Evolutionary conservation across 805 yeast species (phyloP), one percentile per base, ranked within the genome.

Genomic region (Pichia membranifaciens): DNA sequence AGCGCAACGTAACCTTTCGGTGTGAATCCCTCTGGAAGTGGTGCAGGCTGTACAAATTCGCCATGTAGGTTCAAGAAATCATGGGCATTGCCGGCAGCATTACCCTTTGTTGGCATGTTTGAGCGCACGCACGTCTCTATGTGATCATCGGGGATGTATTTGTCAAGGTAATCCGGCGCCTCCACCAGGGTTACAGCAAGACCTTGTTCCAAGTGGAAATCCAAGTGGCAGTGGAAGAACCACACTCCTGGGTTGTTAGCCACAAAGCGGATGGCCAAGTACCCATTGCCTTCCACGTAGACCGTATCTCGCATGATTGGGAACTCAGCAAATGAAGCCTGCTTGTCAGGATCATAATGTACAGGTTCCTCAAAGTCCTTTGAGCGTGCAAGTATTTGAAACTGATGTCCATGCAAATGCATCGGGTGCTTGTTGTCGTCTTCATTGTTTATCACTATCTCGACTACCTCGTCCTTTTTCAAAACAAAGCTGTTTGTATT

Each of bases 381-480:
- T 54, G 81, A 81, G 50, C 88, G 86, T 4, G 84, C 79, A 48
- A 90, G 64, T 2, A 82, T 71, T 70, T 90, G 97, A 82, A 89
- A 90, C 41, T 66, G 77, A 64, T 84, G 91, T 18, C 98, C 98
- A 70, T 90, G 98, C 62, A 90, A 70, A 70, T 90, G 98, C 90
- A 90, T 89, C 15, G 98, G 97, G 70, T 91, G 98, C 57, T 76
- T 84, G 58, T 96, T 96, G 9, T 91, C 81, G 62, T 89, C 96
- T 58, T 72, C 73, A 60, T 89, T 90, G 61, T 87, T 84, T 39
- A 89, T 62, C 1, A 87, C 84, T 39, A 89, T 66, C 56, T 89
- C 96, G 41, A 90, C 73, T 35, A 82, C 75, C 43, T 83, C 87
- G 43, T 76, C 78, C 5, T 71, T 60, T 48, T 78, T 76, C 20